phyloP scores from a whole-genome alignment of 805 yeast genomes.

The Hanseniaspora pseudoguilliermondii region DNA sequence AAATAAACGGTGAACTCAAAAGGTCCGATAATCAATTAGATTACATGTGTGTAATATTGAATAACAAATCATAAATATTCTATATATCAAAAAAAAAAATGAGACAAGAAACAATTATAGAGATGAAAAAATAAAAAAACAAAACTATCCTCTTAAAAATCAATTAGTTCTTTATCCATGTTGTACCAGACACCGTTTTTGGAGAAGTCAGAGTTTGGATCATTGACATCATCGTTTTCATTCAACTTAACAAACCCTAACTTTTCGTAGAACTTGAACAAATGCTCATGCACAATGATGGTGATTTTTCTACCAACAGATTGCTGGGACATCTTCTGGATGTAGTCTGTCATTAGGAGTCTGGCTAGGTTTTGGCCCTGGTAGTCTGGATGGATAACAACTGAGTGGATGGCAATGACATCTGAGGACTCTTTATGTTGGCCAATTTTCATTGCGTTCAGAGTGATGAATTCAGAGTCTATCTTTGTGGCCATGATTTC shows the following conservation, averaged over 20 bases:
- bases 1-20: too few species aligned
- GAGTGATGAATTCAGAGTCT: slow-evolving; percentile 21
- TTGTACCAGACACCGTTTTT: slow-evolving; percentile 24
- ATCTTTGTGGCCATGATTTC: slow-evolving; percentile 72
- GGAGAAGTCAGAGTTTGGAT: slow-evolving; percentile 23
- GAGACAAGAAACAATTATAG: too few species aligned
- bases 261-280: slow-evolving; percentile 66
- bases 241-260: slow-evolving; percentile 71
- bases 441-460: slow-evolving; percentile 22
- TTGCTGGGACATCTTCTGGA: slow-evolving; percentile 79
- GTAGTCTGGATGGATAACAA: slow-evolving; percentile 65
- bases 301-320: slow-evolving; percentile 69
- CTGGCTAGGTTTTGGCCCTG: slow-evolving; percentile 77
- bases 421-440: slow-evolving; percentile 66
- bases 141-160: slow-evolving; percentile 22
- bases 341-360: slow-evolving; percentile 70
- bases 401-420: slow-evolving; percentile 67
- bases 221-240: slow-evolving; percentile 27
- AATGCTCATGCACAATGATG: slow-evolving; percentile 55
- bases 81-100: too few species aligned
- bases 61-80: too few species aligned
- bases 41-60: too few species aligned
- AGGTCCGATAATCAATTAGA: too few species aligned
- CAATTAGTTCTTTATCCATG: slow-evolving; percentile 28
- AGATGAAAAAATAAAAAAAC: slow-evolving; percentile 9